These are phyloP conservation scores for Pistacia vera DNA, from an alignment of 345 rosid genomes.

Conservation along the genomic window DNA sequence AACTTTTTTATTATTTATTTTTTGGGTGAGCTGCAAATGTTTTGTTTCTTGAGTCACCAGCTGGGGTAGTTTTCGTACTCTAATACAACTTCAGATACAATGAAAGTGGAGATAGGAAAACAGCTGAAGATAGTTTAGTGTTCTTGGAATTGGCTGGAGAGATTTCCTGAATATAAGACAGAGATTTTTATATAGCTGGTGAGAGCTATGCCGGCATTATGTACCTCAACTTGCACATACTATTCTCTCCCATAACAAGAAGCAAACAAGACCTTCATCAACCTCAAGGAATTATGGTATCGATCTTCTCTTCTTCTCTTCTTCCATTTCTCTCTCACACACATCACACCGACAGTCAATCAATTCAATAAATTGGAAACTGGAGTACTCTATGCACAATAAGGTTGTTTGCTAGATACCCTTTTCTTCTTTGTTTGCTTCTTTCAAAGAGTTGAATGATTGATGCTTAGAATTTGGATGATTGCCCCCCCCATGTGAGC, in stretches of 20 bases:
- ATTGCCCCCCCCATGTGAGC: not conserved
- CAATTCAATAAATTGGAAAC: not conserved
- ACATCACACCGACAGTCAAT: not conserved
- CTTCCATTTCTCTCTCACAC: not conserved
- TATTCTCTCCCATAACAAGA: slow-evolving; percentile 54
- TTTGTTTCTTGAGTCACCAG: slow-evolving; percentile 82
- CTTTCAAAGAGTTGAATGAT: slow-evolving; percentile 16
- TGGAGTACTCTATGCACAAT: not conserved
- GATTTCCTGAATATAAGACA: slow-evolving; percentile 76
- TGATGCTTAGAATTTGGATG: not conserved
- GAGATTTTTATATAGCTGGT: slow-evolving; percentile 77
- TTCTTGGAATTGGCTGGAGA: slow-evolving; percentile 81
- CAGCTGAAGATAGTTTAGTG: slow-evolving; percentile 65
- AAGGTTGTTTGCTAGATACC: too few relatives aligned
- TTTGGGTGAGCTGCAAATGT: slow-evolving; percentile 61
- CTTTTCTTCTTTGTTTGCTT: not conserved
- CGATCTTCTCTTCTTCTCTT: not conserved
- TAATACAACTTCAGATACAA: slow-evolving; percentile 59
- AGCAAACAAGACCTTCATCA: slow-evolving; percentile 47
- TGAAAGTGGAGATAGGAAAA: slow-evolving; percentile 54
- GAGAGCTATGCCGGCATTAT: slow-evolving; percentile 92
- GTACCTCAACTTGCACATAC: slow-evolving; percentile 80
- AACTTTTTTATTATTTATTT: not conserved
- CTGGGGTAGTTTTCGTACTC: slow-evolving; percentile 86
- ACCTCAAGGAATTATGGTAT: slow-evolving; percentile 80